Evolutionary conservation across 2,329 filamentous ascomycete species (phyloP).

Genomic region (Rhynchosporium secalis): DNA sequence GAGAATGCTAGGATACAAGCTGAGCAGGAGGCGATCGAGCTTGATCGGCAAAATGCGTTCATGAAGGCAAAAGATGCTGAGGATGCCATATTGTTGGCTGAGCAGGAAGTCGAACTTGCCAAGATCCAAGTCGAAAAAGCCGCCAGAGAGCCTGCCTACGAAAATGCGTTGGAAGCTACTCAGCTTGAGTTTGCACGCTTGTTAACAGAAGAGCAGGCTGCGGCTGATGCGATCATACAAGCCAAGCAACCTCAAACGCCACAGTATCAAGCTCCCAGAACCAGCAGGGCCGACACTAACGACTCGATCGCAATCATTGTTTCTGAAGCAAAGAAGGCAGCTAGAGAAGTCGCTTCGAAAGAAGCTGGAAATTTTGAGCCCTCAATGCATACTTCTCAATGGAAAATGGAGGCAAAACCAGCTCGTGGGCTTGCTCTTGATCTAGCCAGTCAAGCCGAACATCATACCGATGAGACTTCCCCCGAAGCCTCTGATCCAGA

Average conservation of each 20-base stretch:
- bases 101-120: slow-evolving; percentile 7
- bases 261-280: not conserved
- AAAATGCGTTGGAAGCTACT: slow-evolving; percentile 1
- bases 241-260: not conserved
- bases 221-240: not conserved
- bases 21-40: not conserved
- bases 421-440: not conserved
- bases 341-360: slow-evolving; percentile 2
- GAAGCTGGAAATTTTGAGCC: slow-evolving; percentile 1
- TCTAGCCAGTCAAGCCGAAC: not conserved
- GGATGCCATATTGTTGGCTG: not conserved
- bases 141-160: not conserved
- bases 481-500: not conserved
- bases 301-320: slow-evolving; percentile 3
- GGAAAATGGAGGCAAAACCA: slow-evolving; percentile 8
- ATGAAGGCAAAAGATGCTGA: not conserved
- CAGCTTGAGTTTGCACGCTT: not conserved
- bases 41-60: not conserved
- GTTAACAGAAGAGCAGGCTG: not conserved
- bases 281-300: not conserved
- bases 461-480: not conserved
- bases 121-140: slow-evolving; percentile 10
- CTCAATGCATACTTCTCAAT: not conserved
- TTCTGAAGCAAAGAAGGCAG: not conserved
- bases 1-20: slow-evolving; percentile 1